A percentile compares a stretch with the other conserved stretches of the same genome.
Conservation (phyloP, 192 early-diverging fungal species). For the Phycomyces blakesleeanus region DNA sequence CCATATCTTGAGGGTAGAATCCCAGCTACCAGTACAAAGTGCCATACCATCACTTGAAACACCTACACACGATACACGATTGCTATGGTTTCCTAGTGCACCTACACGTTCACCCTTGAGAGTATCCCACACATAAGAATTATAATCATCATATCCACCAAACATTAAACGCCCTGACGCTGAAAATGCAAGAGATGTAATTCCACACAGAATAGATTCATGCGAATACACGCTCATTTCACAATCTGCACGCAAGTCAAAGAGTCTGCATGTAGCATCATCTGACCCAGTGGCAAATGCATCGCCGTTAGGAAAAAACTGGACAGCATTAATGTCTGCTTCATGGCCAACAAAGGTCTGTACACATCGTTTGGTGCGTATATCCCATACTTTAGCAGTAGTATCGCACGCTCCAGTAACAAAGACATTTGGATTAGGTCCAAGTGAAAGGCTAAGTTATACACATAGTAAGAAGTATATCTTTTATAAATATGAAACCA, state of each 20-base stretch:
- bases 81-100: constrained; percentile 91
- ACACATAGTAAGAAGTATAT: not conserved
- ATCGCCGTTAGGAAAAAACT: constrained; percentile 99
- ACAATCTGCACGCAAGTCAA: constrained; percentile 95
- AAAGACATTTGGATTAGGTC: constrained; percentile 94
- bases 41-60: constrained; percentile 98
- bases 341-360: constrained; percentile 98
- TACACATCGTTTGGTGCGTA: constrained; percentile 93
- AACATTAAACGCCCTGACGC: constrained; percentile 94
- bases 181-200: constrained; percentile 97
- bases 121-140: constrained; percentile 99
- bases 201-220: constrained; percentile 96
- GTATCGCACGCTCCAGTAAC: constrained; percentile 98
- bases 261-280: constrained; percentile 97
- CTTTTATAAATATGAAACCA: not conserved
- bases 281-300: constrained; percentile 99
- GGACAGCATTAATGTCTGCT: constrained; percentile 97
- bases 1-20: constrained; percentile 91
- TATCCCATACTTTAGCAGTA: constrained; percentile 99
- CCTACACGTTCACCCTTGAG: constrained; percentile 93
- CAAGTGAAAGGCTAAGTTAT: constrained; percentile 75
- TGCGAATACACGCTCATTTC: constrained; percentile 98
- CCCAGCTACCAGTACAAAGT: constrained; percentile 98
- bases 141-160: constrained; percentile 99
- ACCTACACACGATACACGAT: constrained; percentile 94